These are phyloP conservation scores for Pseudisothecium myosuroides DNA, from an alignment of 225 moss, liverwort and hornwort genomes.

Conservation along the genomic window DNA sequence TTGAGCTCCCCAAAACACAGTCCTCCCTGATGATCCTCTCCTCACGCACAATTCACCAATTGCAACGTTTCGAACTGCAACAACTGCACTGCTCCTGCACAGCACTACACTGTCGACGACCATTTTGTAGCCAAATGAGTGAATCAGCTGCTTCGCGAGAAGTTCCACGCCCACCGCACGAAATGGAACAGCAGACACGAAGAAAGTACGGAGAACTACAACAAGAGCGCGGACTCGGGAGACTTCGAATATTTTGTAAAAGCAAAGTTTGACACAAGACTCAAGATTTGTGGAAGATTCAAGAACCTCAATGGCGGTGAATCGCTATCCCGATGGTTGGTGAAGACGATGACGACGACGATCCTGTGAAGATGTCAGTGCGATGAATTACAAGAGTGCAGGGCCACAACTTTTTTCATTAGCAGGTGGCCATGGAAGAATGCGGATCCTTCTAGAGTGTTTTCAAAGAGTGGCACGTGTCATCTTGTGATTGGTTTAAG, in stretches of 20 bases:
- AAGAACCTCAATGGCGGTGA: not conserved
- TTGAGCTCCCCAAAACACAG: constrained; percentile 2
- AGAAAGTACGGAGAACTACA: not conserved
- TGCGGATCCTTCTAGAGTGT: not conserved
- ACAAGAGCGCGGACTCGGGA: not conserved
- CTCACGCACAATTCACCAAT: not conserved
- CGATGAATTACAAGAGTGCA: not conserved
- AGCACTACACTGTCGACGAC: not conserved
- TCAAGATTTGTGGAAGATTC: not conserved
- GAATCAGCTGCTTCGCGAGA: not conserved
- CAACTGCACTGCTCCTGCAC: not conserved
- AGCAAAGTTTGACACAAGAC: not conserved
- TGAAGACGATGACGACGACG: not conserved
- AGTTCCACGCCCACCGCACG: not conserved
- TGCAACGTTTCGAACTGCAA: not conserved
- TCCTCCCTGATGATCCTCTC: not conserved
- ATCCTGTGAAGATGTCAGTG: not conserved
- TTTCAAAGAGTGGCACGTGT: not conserved
- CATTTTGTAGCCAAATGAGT: not conserved
- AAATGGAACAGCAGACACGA: not conserved
- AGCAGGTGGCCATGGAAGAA: not conserved
- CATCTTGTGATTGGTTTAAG: not conserved
- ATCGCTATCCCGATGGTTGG: not conserved
- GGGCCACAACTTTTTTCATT: not conserved
- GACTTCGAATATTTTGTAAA: not conserved